A percentile compares a stretch with the other conserved stretches of the same genome.
Evolutionary conservation across 2,329 filamentous ascomycete genomes (phyloP).

Genomic region (Celoporthe dispersa): DNA sequence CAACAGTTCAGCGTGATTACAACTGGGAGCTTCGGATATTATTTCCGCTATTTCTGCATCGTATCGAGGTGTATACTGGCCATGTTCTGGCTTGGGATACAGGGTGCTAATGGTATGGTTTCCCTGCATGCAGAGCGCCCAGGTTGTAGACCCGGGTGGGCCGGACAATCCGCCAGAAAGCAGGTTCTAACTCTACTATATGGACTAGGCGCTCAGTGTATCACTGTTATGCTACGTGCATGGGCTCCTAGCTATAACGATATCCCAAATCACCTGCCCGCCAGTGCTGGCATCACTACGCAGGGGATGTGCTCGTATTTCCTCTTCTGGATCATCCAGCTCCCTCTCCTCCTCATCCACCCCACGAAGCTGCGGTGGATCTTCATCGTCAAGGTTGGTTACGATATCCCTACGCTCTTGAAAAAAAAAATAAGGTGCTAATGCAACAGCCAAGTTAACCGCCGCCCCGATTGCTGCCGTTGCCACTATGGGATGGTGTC

Average conservation of each 20-base stretch:
- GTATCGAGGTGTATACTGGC: conserved; percentile 49
- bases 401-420: neutral
- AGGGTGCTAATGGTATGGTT: conserved; percentile 58
- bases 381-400: conserved; percentile 50
- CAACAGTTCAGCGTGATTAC: conserved; percentile 47
- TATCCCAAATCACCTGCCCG: conserved; percentile 57
- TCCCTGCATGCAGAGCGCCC: neutral
- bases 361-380: conserved; percentile 23
- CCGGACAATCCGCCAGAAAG: no score
- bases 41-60: conserved; percentile 43
- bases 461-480: conserved; percentile 63
- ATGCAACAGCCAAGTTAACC: conserved; percentile 35
- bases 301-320: conserved; percentile 54
- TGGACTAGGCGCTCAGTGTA: conserved; percentile 49
- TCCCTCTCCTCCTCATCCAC: conserved; percentile 58
- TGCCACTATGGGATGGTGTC: conserved; percentile 66
- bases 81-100: conserved; percentile 66
- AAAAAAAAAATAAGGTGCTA: neutral
- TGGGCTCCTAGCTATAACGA: conserved; percentile 60
- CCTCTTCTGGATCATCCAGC: conserved; percentile 60
- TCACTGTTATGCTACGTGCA: conserved; percentile 48
- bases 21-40: conserved; percentile 51
- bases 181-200: neutral
- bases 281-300: conserved; percentile 56
- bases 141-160: no score